A percentile compares a stretch with the other conserved stretches of the same genome.
These are phyloP conservation scores for Magnaporthiopsis incrustans DNA, from an alignment of 2,329 filamentous ascomycete species.

Conservation along the genomic window DNA sequence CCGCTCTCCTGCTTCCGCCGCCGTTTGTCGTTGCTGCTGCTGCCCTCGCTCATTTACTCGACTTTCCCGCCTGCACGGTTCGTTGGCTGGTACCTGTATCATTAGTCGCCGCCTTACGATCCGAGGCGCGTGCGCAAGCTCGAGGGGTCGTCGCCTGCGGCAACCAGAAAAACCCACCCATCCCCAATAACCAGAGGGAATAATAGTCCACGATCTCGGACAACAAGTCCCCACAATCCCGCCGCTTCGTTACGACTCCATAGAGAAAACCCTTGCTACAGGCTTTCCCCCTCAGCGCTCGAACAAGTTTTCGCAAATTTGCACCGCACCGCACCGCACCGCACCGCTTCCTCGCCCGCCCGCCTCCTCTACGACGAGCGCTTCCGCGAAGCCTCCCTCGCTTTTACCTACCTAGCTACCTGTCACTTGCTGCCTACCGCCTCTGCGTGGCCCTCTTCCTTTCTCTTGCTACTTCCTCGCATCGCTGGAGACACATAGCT, in stretches of 20 bases:
- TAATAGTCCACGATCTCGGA: background rate
- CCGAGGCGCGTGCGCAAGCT: background rate
- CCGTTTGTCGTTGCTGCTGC: background rate
- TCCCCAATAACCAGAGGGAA: conserved; percentile 2
- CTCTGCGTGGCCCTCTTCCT: background rate
- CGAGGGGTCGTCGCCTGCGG: background rate
- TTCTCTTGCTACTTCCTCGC: background rate
- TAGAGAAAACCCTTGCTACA: background rate
- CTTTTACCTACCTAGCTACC: background rate
- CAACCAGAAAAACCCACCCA: conserved; percentile 1
- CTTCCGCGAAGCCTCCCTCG: background rate
- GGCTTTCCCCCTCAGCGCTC: background rate
- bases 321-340: background rate
- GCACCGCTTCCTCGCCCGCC: background rate
- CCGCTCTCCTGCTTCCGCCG: too few species aligned
- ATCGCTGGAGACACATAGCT: background rate
- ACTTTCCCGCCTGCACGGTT: background rate
- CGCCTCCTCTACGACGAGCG: background rate
- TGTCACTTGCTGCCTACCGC: too few species aligned
- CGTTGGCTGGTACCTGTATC: background rate
- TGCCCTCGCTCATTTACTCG: background rate
- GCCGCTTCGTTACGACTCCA: background rate
- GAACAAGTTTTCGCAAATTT: background rate
- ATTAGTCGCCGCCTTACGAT: background rate
- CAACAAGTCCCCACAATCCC: background rate